These are phyloP conservation scores for Kazachstania kunashirensis DNA, from an alignment of 805 yeast species.

Conservation along the genomic window DNA sequence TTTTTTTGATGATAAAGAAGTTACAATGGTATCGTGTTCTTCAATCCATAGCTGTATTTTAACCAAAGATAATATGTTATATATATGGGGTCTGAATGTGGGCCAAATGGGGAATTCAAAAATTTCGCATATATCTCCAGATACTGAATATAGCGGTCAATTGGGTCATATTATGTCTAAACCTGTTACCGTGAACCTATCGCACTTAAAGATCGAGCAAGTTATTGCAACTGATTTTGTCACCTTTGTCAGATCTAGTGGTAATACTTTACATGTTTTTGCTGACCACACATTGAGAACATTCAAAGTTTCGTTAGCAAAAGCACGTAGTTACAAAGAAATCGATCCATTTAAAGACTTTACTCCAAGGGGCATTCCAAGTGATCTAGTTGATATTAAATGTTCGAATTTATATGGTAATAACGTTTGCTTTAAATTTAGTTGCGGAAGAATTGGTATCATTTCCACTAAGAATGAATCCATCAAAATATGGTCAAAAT, in stretches of 20 bases:
- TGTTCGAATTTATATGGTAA: conserved; percentile 31
- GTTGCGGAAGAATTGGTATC: conserved; percentile 49
- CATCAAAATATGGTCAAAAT: conserved; percentile 25
- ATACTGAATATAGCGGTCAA: conserved; percentile 39
- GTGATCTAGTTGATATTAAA: conserved; percentile 26
- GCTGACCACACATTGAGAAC: conserved; percentile 48
- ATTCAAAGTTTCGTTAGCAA: conserved; percentile 34
- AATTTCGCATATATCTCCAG: conserved; percentile 33
- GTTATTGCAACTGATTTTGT: conserved; percentile 59
- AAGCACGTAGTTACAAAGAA: conserved; percentile 13
- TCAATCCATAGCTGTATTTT: conserved; percentile 56
- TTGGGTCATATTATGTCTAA: conserved; percentile 25
- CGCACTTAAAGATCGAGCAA: conserved; percentile 34
- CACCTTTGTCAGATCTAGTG: conserved; percentile 52
- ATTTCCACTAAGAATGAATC: conserved; percentile 15
- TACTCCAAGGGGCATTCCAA: conserved; percentile 20
- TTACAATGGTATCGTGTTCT: conserved; percentile 50
- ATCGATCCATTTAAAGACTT: conserved; percentile 32
- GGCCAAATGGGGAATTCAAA: conserved; percentile 63
- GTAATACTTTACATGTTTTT: conserved; percentile 55
- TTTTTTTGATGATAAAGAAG: conserved; percentile 12
- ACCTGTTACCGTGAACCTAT: conserved; percentile 16
- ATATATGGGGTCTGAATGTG: conserved; percentile 67
- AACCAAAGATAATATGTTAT: conserved; percentile 39
- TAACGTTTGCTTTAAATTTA: conserved; percentile 40